Conservation (phyloP, 108 stramenopile genomes). For the Cylindrotheca fusiformis region DNA sequence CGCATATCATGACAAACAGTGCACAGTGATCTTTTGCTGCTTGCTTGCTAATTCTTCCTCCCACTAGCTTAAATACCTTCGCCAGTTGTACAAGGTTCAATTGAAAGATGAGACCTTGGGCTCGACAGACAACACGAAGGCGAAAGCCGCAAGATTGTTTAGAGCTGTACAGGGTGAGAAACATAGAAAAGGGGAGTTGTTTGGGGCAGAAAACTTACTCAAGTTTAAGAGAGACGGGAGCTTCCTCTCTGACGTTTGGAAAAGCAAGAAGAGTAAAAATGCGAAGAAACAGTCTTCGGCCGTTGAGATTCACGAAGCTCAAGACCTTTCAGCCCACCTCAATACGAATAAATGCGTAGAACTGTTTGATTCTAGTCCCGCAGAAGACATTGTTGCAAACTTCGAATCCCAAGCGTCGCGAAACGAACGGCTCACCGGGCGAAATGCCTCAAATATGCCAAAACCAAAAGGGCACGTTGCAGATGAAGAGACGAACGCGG, state of each 20-base stretch:
- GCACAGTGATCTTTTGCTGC: not conserved
- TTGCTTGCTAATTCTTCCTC: too few relatives aligned
- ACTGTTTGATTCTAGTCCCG: not conserved
- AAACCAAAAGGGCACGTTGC: not conserved
- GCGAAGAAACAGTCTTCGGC: conserved; percentile 8
- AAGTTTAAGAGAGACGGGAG: conserved; percentile 70
- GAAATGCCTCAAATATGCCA: not conserved
- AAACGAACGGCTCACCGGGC: not conserved
- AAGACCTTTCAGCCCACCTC: conserved; percentile 25
- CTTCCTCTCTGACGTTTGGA: conserved; percentile 68
- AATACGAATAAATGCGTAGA: not conserved
- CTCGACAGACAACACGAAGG: not conserved
- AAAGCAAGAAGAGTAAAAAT: conserved; percentile 12
- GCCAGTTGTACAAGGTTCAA: conserved; percentile 94
- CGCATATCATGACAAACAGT: not conserved
- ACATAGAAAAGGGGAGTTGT: conserved; percentile 77
- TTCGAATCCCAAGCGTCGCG: conserved; percentile 2
- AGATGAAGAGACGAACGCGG: not conserved
- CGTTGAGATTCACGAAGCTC: conserved; percentile 38
- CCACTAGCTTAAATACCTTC: conserved; percentile 82
- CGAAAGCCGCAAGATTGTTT: conserved; percentile 52
- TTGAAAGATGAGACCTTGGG: conserved; percentile 76
- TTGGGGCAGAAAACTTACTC: conserved; percentile 80
- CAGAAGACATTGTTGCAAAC: not conserved
- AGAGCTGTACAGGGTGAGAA: conserved; percentile 66